Evolutionary conservation across 2,329 filamentous ascomycete species (phyloP).

Genomic region (Dactylellina haptotyla): DNA sequence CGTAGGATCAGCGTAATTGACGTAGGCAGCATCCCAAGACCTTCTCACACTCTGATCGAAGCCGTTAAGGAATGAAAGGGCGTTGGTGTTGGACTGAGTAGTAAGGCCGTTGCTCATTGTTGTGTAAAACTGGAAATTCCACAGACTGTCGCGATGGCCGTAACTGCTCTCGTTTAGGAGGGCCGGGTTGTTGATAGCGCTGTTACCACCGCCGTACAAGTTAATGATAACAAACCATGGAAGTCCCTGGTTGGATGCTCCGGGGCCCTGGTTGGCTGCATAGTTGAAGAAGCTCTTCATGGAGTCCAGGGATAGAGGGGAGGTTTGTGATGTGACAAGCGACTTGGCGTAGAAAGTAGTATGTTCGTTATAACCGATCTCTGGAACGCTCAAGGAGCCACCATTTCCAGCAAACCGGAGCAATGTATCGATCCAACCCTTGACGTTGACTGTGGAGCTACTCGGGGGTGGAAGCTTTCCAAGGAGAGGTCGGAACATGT

Average conservation of each 20-base stretch:
- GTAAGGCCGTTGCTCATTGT: slow-evolving; percentile 17
- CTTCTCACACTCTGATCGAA: slow-evolving; percentile 41
- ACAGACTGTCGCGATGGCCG: slow-evolving; percentile 55
- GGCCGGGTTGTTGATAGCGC: slow-evolving; percentile 42
- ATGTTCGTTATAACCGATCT: slow-evolving; percentile 48
- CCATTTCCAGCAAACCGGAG: slow-evolving; percentile 42
- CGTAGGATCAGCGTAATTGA: slow-evolving; percentile 50
- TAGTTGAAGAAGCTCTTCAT: slow-evolving; percentile 46
- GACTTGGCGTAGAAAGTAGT: slow-evolving; percentile 49
- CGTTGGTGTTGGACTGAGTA: neutral
- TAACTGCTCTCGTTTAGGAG: slow-evolving; percentile 53
- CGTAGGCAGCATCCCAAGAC: slow-evolving; percentile 40
- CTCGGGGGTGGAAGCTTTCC: neutral
- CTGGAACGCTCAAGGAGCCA: slow-evolving; percentile 19
- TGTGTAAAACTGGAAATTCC: slow-evolving; percentile 56
- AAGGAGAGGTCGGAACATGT: slow-evolving; percentile 43
- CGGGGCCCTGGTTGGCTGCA: slow-evolving; percentile 13
- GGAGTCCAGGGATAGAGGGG: slow-evolving; percentile 12
- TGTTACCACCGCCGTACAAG: slow-evolving; percentile 55
- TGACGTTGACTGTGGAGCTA: slow-evolving; percentile 10
- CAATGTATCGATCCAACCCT: slow-evolving; percentile 50
- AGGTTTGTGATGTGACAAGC: slow-evolving; percentile 30
- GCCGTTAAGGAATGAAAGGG: slow-evolving; percentile 26
- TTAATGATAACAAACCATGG: slow-evolving; percentile 57
- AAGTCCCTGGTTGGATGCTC: slow-evolving; percentile 6